Evolutionary conservation across 257 asterid species (phyloP), one percentile per base, ranked within the genome.

Genomic region (Capsicum pubescens): DNA sequence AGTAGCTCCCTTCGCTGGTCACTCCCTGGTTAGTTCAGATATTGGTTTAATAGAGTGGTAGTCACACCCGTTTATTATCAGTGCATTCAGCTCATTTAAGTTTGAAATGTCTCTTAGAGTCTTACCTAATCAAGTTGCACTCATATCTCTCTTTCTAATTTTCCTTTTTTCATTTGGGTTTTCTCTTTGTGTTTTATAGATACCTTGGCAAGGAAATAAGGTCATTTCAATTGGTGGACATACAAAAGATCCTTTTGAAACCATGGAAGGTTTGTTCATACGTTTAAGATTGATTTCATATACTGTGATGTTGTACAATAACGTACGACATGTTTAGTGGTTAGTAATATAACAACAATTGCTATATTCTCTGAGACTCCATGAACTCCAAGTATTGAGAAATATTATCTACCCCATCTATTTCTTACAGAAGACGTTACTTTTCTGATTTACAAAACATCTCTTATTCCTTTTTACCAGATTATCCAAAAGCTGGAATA

Each of bases 141-240:
- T 26, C 32, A 26, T 26, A 26, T 26, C 32, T 26, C 32, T 26
- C 32, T 26, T 26, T 46, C n/a, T 59, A 13, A 9, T 10, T 19
- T 26, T 26, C 32, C 16, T 21, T 26, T 26, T 11, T 26, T 13
- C 17, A 74, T 32, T 77, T 44, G 60, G 21, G 71, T 26, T 26
- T 84, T 42, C 48, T 82, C 83, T 44, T 84, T 64, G 83, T 55
- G 35, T 19, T 19, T 87, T 83, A 21, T 82, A 95, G 99, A 92
- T 94, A 86, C 92, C 98, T n/a, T 93, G 98, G 98, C 94, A 89
- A 50, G 97, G 97, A 87, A 91, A 88, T 85, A 91, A 93, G 92
- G 95, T 95, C 90, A 94, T 95, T 88, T 92, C 97, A 61, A 89
- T 95, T 80, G 98, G 96, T 89, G 99, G 99, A 87, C 98, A 94